Evolutionary conservation across 73 alveolate genomes (phyloP).

Genomic region (Durusdinium trenchii): DNA sequence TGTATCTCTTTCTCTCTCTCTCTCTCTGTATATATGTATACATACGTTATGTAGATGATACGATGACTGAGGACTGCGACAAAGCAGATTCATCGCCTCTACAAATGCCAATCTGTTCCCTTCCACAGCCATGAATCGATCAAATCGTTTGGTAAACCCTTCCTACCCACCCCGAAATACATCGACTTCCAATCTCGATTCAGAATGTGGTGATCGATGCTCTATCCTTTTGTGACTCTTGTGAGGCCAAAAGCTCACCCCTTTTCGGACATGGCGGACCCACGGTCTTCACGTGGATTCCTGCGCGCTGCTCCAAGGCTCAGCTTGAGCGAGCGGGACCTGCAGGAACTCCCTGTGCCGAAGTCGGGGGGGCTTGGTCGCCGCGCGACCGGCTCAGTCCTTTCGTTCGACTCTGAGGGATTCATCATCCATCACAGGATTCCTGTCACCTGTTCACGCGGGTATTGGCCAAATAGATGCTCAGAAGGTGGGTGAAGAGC

Average conservation of each 20-base stretch:
- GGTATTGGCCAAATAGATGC: not conserved
- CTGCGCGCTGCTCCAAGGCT: not conserved
- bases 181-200: not conserved
- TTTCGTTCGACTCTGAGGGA: not conserved
- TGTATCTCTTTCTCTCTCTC: too few species aligned
- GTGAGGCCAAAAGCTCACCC: not conserved
- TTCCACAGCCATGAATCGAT: too few species aligned
- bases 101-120: too few species aligned
- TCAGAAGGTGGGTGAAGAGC: not conserved
- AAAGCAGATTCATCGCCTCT: too few species aligned
- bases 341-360: slow-evolving; percentile 23
- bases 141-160: too few species aligned
- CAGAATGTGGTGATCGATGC: too few species aligned
- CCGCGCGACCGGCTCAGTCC: not conserved
- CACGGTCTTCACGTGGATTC: not conserved
- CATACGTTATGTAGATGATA: too few species aligned
- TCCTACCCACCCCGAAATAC: not conserved
- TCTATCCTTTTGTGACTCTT: too few species aligned
- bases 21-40: too few species aligned
- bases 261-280: not conserved
- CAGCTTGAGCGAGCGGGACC: not conserved
- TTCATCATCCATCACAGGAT: not conserved
- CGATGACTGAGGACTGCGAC: too few species aligned
- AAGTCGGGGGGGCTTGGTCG: not conserved
- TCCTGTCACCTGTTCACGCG: not conserved